Base-by-base conservation (phyloP, 2,329 filamentous ascomycete species). In the Arthrobotrys iridis region DNA sequence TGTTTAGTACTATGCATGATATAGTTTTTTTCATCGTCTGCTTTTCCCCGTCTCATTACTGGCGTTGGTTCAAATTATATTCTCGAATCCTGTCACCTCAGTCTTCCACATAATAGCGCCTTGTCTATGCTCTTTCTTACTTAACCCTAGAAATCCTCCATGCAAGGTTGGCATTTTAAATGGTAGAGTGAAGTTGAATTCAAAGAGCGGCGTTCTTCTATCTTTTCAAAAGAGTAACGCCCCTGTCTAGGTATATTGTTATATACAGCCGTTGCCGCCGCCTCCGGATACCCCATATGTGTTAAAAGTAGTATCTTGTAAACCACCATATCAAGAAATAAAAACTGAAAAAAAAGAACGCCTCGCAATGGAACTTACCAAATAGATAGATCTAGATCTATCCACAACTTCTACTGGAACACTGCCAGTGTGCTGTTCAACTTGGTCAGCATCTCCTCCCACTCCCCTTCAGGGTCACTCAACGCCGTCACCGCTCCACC, bases 391-490 rank as follows among this genome's bases (percentile, higher is more conserved):
- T 6, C 41, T 48, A 22, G 10, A 48, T 4, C 43, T 15, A 5
- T 45, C 13, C 6, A 48, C 43, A 8, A 10, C 15, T n/a, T 37
- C 33, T 48, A 75, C 40, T 57, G 48, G 15, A 75, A 75, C 35
- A 67, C 71, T n/a, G 71, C 63, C 26, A 75, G 18, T 7, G 71
- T 75, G 40, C 71, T 75, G 30, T 75, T 59, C 55, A 92, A 82
- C 82, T 93, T 94, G 4, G 88, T 89, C 79, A 90, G 85, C 93
- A 98, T 97, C 85, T 98, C 95, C 74, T 96, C 91, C 83, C 90
- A 90, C 84, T 98, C 94, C 2, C 89, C 92, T 70, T 90, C 86
- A 0, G 90, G 85, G 1, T 90, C 92, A 81, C 93, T 97, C 70
- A 97, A 84, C 22, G 89, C 90, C 1, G 94, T 98, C 13, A 98